phyloP scores from a whole-genome alignment of 2,329 filamentous ascomycete genomes.

The Ceratocystis huliohia region DNA sequence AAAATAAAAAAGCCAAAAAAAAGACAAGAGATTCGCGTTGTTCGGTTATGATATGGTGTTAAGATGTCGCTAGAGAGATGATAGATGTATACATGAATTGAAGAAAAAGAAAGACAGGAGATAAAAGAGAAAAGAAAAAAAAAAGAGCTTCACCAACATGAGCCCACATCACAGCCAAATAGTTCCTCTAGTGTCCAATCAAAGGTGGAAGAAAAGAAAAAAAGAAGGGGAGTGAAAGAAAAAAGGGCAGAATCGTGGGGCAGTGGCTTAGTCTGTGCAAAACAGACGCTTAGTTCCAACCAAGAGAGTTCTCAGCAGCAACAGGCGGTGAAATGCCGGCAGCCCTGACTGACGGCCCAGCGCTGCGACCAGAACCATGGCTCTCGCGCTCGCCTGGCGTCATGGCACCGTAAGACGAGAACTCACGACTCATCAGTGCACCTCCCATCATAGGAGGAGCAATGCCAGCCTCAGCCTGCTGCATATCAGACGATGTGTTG shows the following conservation, averaged over 20 bases:
- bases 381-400: slow-evolving; percentile 41
- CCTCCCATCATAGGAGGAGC: slow-evolving; percentile 59
- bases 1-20: background rate
- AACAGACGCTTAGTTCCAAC: slow-evolving; percentile 58
- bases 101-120: slow-evolving; percentile 8
- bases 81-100: slow-evolving; percentile 11
- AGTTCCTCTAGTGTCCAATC: slow-evolving; percentile 1
- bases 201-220: background rate
- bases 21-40: background rate
- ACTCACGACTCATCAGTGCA: slow-evolving; percentile 46
- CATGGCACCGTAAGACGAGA: slow-evolving; percentile 40
- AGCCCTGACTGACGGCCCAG: slow-evolving; percentile 42
- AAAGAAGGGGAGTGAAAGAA: background rate
- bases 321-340: slow-evolving; percentile 75
- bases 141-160: slow-evolving; percentile 10
- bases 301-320: slow-evolving; percentile 85
- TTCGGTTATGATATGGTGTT: background rate
- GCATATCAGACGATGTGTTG: slow-evolving; percentile 41
- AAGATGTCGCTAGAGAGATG: slow-evolving; percentile 1
- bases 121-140: background rate
- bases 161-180: slow-evolving; percentile 15
- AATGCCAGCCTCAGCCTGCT: slow-evolving; percentile 29
- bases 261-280: background rate
- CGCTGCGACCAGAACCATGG: slow-evolving; percentile 52
- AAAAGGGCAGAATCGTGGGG: background rate